Percentiles rank a stretch among this genome's conserved stretches.
These are phyloP conservation scores for Talaromyces sp. DNA, from an alignment of 2,329 filamentous ascomycete species.

Conservation along the genomic window DNA sequence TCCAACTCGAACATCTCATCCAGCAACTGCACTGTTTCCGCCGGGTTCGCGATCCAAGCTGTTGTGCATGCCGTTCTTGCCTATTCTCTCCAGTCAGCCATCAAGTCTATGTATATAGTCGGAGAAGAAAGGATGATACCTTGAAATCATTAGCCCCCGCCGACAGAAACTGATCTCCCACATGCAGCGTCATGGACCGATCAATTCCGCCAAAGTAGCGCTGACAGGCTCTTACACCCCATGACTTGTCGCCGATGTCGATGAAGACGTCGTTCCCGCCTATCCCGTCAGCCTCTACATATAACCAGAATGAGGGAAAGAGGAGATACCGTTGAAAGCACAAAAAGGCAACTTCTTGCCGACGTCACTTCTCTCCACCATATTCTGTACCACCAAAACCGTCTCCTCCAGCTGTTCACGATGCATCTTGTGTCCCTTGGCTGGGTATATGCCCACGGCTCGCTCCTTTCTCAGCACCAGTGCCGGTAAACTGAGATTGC, in stretches of 20 bases:
- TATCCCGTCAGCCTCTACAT: conserved; percentile 24
- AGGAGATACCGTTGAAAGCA: conserved; percentile 75
- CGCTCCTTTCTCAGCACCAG: conserved; percentile 82
- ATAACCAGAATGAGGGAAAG: not conserved
- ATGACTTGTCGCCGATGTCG: conserved; percentile 96
- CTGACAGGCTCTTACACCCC: conserved; percentile 91
- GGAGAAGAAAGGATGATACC: too few species aligned
- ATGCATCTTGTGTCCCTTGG: conserved; percentile 65
- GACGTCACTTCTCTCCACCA: conserved; percentile 75
- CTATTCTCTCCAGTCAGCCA: conserved; percentile 29
- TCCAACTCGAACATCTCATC: conserved; percentile 71
- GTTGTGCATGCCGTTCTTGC: conserved; percentile 88
- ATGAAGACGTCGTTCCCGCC: conserved; percentile 95
- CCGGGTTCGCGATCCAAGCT: conserved; percentile 92
- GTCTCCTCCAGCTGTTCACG: conserved; percentile 94
- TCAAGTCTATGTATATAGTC: too few species aligned
- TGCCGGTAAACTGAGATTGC: conserved; percentile 75
- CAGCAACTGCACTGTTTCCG: conserved; percentile 83
- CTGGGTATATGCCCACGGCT: conserved; percentile 73
- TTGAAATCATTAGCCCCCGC: conserved; percentile 98
- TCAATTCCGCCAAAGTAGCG: conserved; percentile 77
- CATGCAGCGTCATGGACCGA: conserved; percentile 80
- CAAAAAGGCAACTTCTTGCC: conserved; percentile 79
- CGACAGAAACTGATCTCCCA: conserved; percentile 93
- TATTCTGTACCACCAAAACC: conserved; percentile 89